Percentiles rank a stretch among this genome's conserved stretches.
Conservation (phyloP, 495 filamentous ascomycete species). For the Neurospora sp. region DNA sequence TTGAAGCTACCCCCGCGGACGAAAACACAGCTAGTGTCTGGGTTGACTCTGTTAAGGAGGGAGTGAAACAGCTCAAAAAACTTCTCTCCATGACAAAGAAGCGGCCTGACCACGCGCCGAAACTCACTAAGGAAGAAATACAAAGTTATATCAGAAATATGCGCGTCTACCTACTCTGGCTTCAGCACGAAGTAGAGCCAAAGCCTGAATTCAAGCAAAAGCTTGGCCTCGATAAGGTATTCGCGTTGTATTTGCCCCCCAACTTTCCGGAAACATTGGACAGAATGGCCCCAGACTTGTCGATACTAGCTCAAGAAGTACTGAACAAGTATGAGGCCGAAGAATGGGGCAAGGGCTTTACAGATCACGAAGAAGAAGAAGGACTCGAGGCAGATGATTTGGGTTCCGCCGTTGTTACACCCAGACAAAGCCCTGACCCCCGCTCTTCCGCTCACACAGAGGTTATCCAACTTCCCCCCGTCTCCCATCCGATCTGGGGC, state of each 20-base stretch:
- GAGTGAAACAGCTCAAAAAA: background rate
- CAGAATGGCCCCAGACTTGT: background rate
- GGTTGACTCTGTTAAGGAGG: background rate
- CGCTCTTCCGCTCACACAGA: background rate
- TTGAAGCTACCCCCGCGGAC: background rate
- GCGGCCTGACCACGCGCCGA: background rate
- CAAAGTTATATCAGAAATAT: background rate
- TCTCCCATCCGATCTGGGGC: slow-evolving; percentile 22
- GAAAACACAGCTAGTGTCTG: background rate
- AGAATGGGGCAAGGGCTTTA: background rate
- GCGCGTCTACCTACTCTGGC: background rate
- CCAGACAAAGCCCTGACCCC: background rate
- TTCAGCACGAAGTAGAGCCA: background rate
- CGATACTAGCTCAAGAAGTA: background rate
- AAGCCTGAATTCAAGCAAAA: background rate
- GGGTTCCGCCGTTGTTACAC: background rate
- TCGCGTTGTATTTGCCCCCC: no score
- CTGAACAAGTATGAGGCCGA: background rate
- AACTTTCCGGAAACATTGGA: background rate
- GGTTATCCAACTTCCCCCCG: slow-evolving; percentile 9
- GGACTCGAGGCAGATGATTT: background rate
- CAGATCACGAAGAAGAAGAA: background rate
- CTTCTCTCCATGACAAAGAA: no score
- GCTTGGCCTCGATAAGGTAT: no score
- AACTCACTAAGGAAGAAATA: background rate